phyloP scores from a whole-genome alignment of 2,329 filamentous ascomycete species.

The Trematosphaeria pertusa region DNA sequence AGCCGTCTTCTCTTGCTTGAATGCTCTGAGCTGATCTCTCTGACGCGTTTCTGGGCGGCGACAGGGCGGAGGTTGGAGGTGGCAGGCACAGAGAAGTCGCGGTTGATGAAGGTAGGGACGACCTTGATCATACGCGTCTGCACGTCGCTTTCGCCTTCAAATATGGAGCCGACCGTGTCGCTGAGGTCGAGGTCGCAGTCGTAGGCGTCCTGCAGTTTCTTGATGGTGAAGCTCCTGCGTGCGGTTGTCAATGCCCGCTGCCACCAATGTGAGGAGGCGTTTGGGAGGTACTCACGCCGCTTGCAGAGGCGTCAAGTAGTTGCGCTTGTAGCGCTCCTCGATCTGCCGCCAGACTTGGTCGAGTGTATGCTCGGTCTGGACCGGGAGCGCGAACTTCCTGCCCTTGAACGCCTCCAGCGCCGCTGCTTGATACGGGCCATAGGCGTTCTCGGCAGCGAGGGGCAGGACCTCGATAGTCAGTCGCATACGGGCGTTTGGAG shows the following conservation, averaged over 20 bases:
- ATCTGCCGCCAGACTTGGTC: slow-evolving; percentile 37
- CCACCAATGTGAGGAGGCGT: neutral
- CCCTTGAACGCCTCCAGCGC: slow-evolving; percentile 37
- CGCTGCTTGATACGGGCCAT: slow-evolving; percentile 21
- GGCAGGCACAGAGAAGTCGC: slow-evolving; percentile 40
- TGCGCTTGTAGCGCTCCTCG: slow-evolving; percentile 43
- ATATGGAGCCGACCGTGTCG: slow-evolving; percentile 45
- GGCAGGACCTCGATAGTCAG: slow-evolving; percentile 38
- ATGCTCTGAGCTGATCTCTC: slow-evolving; percentile 16
- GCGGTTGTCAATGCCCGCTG: slow-evolving; percentile 5
- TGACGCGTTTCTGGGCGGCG: slow-evolving; percentile 29
- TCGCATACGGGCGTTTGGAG: slow-evolving; percentile 30
- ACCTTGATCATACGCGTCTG: slow-evolving; percentile 40
- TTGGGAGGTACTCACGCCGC: slow-evolving; percentile 21
- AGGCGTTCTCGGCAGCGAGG: slow-evolving; percentile 30
- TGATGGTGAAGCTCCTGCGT: slow-evolving; percentile 40
- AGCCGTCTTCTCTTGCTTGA: slow-evolving; percentile 34
- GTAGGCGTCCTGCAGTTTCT: slow-evolving; percentile 45
- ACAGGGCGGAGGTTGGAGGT: slow-evolving; percentile 38
- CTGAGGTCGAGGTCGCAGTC: slow-evolving; percentile 46
- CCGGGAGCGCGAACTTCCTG: slow-evolving; percentile 43
- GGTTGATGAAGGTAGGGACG: slow-evolving; percentile 34
- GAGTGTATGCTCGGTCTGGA: slow-evolving; percentile 36
- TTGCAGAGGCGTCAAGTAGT: slow-evolving; percentile 37
- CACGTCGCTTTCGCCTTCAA: slow-evolving; percentile 35